Evolutionary conservation across 2,329 filamentous ascomycete species (phyloP).

Genomic region (Leptodontidium sp.): DNA sequence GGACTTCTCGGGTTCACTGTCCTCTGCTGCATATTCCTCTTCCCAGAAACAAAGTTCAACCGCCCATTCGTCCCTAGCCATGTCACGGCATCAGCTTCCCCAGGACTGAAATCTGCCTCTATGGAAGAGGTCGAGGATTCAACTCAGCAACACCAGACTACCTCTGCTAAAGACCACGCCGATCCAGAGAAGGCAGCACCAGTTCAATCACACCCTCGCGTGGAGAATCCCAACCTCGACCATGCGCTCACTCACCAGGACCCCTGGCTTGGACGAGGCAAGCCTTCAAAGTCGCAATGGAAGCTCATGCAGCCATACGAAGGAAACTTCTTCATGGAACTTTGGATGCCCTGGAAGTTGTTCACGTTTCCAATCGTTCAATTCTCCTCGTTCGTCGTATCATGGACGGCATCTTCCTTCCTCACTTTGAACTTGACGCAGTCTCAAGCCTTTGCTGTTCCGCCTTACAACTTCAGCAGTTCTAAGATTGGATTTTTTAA

Average conservation of each 20-base stretch:
- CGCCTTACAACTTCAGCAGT: slow-evolving; percentile 44
- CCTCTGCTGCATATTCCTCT: slow-evolving; percentile 63
- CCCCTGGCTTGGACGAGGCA: slow-evolving; percentile 63
- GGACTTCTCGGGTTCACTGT: slow-evolving; percentile 59
- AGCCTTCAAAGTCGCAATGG: slow-evolving; percentile 64
- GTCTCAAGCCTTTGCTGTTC: slow-evolving; percentile 48
- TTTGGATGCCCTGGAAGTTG: slow-evolving; percentile 69
- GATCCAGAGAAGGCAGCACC: slow-evolving; percentile 34
- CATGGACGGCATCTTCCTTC: slow-evolving; percentile 65
- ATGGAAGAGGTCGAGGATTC: slow-evolving; percentile 34
- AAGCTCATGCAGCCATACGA: slow-evolving; percentile 57
- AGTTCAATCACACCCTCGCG: slow-evolving; percentile 27
- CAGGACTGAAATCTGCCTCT: slow-evolving; percentile 34
- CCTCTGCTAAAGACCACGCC: slow-evolving; percentile 27
- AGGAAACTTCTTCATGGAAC: slow-evolving; percentile 58
- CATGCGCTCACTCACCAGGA: slow-evolving; percentile 55
- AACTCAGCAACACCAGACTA: slow-evolving; percentile 1
- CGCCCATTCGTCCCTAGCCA: slow-evolving; percentile 46
- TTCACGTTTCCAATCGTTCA: slow-evolving; percentile 70
- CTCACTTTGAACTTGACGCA: slow-evolving; percentile 66
- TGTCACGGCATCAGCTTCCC: slow-evolving; percentile 21
- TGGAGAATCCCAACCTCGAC: slow-evolving; percentile 37
- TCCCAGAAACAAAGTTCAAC: slow-evolving; percentile 70
- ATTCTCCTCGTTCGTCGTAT: slow-evolving; percentile 67
- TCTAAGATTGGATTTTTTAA: slow-evolving; percentile 59